phyloP scores from a whole-genome alignment of 768 basidiomycete genomes.

The Phanerochaete carnosa region DNA sequence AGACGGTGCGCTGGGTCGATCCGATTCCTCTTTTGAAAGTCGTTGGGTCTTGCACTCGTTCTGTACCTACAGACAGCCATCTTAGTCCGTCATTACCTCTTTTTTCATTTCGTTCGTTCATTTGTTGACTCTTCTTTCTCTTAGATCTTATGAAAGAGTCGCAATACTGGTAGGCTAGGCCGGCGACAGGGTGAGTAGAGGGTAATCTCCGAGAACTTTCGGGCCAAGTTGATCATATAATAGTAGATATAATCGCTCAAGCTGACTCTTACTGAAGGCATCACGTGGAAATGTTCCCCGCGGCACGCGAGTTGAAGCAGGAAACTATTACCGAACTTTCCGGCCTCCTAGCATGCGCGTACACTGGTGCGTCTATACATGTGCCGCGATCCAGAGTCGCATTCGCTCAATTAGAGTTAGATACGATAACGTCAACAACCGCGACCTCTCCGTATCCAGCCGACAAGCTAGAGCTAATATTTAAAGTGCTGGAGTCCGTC shows the following conservation, averaged over 20 bases:
- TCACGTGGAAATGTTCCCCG: slow-evolving; percentile 19
- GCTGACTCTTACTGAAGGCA: slow-evolving; percentile 3
- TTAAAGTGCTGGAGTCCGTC: background rate
- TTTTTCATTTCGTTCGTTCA: background rate
- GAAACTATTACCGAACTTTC: background rate
- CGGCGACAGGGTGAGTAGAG: background rate
- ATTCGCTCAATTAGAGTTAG: background rate
- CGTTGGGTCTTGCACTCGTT: background rate
- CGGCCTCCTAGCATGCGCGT: background rate
- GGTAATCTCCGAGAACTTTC: background rate
- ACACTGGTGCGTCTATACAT: background rate
- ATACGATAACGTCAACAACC: background rate
- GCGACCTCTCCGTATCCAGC: background rate
- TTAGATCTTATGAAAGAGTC: background rate
- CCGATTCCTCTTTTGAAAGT: background rate
- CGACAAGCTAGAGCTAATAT: background rate
- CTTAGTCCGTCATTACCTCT: background rate
- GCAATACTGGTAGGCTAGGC: background rate
- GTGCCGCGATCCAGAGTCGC: background rate
- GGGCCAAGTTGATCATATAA: background rate
- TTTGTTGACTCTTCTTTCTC: background rate
- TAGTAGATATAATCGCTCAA: background rate
- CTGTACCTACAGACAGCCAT: background rate
- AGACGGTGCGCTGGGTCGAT: background rate
- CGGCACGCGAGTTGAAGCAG: background rate